A percentile compares a stretch with the other conserved stretches of the same genome.
phyloP scores from a whole-genome alignment of 768 basidiomycete genomes.

The Hygrocybe punicea region DNA sequence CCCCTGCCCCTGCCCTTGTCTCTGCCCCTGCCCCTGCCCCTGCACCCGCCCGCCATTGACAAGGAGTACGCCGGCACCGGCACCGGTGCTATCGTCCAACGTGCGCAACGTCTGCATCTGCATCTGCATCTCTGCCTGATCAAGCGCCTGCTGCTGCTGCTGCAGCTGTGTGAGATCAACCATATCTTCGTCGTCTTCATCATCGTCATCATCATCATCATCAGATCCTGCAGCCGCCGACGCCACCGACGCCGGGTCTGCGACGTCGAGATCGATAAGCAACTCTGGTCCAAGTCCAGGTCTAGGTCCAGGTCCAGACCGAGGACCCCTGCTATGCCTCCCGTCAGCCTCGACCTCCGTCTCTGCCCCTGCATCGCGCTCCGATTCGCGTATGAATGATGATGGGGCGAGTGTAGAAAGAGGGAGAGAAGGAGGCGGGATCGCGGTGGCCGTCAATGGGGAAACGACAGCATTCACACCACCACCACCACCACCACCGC shows the following conservation, averaged over 20 bases:
- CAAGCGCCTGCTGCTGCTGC: neutral
- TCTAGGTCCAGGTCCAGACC: neutral
- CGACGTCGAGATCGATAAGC: no score
- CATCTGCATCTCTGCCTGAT: neutral
- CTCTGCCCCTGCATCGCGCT: slow-evolving; percentile 32
- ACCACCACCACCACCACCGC: neutral
- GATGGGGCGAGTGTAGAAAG: neutral
- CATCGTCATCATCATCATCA: no score
- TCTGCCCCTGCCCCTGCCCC: no score
- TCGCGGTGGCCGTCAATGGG: neutral
- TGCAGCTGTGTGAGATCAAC: neutral
- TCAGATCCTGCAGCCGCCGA: no score
- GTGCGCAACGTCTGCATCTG: neutral
- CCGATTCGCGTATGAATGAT: neutral
- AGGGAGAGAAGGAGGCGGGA: no score
- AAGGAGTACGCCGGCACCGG: neutral
- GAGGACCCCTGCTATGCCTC: neutral
- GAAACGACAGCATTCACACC: neutral
- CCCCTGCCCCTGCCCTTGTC: no score
- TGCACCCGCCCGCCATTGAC: neutral
- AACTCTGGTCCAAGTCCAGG: no score
- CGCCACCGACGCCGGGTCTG: no score
- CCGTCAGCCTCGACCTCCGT: slow-evolving; percentile 39
- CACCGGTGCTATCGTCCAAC: neutral
- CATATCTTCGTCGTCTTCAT: neutral